Percentiles rank a stretch among this genome's conserved stretches.
Evolutionary conservation across 2,329 filamentous ascomycete genomes (phyloP).

Genomic region (Plectosphaerella cucumerina): DNA sequence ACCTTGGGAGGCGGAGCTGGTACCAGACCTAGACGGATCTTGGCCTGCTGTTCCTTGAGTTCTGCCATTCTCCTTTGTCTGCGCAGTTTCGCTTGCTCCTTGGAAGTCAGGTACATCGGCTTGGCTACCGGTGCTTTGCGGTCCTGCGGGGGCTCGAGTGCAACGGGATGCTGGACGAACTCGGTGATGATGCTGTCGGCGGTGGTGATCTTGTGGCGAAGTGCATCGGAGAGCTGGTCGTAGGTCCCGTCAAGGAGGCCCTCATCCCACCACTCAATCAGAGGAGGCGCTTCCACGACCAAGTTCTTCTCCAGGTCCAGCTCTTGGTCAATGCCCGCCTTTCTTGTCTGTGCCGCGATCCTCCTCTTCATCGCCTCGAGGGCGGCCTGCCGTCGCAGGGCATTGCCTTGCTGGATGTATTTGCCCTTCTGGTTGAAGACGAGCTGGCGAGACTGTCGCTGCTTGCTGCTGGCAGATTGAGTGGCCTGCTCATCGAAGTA

Average conservation of each 20-base stretch:
- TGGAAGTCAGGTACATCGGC: constrained; percentile 85
- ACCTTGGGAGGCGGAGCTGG: constrained; percentile 92
- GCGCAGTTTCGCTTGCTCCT: constrained; percentile 87
- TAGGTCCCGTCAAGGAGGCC: constrained; percentile 76
- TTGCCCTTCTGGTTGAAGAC: constrained; percentile 95
- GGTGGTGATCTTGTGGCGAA: constrained; percentile 67
- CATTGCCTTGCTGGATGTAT: constrained; percentile 92
- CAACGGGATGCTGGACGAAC: constrained; percentile 89
- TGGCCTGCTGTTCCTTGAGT: constrained; percentile 92
- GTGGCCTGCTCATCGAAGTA: constrained; percentile 74
- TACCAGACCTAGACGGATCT: constrained; percentile 85
- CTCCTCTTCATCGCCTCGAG: constrained; percentile 93
- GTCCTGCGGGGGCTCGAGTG: constrained; percentile 87
- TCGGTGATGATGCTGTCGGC: constrained; percentile 84
- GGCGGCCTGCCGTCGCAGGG: constrained; percentile 78
- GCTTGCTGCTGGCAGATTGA: constrained; percentile 53
- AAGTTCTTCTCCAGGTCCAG: constrained; percentile 86
- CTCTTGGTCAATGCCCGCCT: constrained; percentile 92
- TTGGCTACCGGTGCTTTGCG: constrained; percentile 75
- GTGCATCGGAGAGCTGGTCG: constrained; percentile 59
- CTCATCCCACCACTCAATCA: constrained; percentile 98
- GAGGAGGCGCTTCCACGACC: constrained; percentile 76
- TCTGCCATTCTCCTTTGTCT: constrained; percentile 88
- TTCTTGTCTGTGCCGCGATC: constrained; percentile 81
- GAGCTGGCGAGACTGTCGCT: constrained; percentile 69